These are phyloP conservation scores for Kodamaea hsintzibuensis DNA, from an alignment of 805 yeast genomes.

Conservation along the genomic window DNA sequence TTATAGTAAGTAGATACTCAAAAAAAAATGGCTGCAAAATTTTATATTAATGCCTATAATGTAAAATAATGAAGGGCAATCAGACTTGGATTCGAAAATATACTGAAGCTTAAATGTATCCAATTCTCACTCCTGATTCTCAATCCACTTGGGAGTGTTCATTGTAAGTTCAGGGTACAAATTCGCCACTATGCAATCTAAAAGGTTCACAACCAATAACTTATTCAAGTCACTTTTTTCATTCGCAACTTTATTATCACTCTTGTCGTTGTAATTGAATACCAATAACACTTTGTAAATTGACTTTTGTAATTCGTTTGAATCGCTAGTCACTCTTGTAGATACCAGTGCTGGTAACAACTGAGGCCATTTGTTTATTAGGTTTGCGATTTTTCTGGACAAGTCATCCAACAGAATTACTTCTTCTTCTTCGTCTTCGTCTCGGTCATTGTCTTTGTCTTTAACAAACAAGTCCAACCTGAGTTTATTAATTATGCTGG, in stretches of 20 bases:
- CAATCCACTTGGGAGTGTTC: not conserved
- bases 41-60: no score
- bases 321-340: not conserved
- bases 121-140: not conserved
- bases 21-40: not conserved
- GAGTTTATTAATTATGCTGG: constrained; percentile 15
- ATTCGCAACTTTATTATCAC: constrained; percentile 12
- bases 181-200: constrained; percentile 43
- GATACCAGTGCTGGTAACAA: constrained; percentile 3
- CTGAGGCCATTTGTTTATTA: not conserved
- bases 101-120: no score
- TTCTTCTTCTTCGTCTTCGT: not conserved
- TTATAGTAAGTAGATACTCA: not conserved
- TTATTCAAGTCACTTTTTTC: constrained; percentile 36
- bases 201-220: constrained; percentile 39
- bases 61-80: not conserved
- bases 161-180: constrained; percentile 37
- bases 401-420: not conserved
- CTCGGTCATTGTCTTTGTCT: not conserved
- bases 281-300: constrained; percentile 6
- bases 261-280: constrained; percentile 5
- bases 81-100: not conserved
- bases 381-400: not conserved
- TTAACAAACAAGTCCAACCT: constrained; percentile 16
- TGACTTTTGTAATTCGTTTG: not conserved